These are phyloP conservation scores for Rubia peregrina DNA, from an alignment of 305 asterid species.

Conservation along the genomic window DNA sequence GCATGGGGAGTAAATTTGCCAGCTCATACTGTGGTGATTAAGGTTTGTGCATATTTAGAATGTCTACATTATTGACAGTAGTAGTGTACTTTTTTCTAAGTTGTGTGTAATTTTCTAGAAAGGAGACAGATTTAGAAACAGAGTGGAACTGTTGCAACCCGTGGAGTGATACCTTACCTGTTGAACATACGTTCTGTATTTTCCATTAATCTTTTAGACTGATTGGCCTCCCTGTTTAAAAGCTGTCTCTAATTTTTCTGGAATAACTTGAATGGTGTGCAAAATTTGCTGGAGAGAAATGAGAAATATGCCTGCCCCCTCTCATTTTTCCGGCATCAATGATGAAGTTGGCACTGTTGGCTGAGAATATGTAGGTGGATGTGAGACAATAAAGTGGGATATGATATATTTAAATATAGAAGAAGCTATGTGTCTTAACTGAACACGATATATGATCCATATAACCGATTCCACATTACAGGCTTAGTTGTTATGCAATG, in stretches of 20 bases:
- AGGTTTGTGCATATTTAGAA: conserved; percentile 47
- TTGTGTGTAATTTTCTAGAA: not conserved
- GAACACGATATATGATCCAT: too few relatives aligned
- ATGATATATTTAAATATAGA: too few relatives aligned
- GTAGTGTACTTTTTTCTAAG: not conserved
- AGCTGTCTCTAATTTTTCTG: not conserved
- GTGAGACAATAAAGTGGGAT: too few relatives aligned
- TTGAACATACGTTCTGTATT: not conserved
- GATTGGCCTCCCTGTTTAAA: not conserved
- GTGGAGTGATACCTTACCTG: not conserved
- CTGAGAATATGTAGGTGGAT: too few relatives aligned
- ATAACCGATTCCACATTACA: too few relatives aligned
- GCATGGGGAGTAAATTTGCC: conserved; percentile 99
- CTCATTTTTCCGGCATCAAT: too few relatives aligned
- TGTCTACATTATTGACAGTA: not conserved
- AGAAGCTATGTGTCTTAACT: too few relatives aligned
- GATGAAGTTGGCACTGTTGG: too few relatives aligned
- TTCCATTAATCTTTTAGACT: not conserved
- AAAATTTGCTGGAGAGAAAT: not conserved
- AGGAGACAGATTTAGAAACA: not conserved
- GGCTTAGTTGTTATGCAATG: not conserved
- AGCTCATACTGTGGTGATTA: conserved; percentile 98
- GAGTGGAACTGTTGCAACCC: not conserved
- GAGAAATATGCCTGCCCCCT: too few relatives aligned
- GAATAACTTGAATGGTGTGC: not conserved